Conservation (phyloP, 139 green algal genomes). For the Bryopsis sp. region DNA sequence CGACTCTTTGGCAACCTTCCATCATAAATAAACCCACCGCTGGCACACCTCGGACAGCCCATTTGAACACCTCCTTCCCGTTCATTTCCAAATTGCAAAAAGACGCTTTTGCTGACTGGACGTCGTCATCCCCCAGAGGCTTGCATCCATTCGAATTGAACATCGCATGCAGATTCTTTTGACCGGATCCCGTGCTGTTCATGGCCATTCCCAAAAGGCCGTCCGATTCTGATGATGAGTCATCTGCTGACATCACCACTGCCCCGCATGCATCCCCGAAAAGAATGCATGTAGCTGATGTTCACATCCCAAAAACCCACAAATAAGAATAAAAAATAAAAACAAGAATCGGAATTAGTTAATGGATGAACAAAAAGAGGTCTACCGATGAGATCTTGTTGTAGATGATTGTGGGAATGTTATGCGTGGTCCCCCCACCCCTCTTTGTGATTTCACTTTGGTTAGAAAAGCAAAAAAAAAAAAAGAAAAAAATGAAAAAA, state of each 20-base stretch:
- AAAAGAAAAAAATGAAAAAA: too few species aligned
- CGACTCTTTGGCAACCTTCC: background rate
- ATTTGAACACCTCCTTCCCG: constrained; percentile 97
- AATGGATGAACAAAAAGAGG: too few species aligned
- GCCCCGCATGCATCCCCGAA: constrained; percentile 94
- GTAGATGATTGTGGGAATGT: too few species aligned
- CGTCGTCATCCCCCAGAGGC: constrained; percentile 11
- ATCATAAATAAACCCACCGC: constrained; percentile 35
- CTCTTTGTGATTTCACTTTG: too few species aligned
- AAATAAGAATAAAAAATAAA: too few species aligned
- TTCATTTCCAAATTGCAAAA: constrained; percentile 87
- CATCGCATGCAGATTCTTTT: constrained; percentile 61
- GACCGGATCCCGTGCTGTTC: constrained; percentile 71
- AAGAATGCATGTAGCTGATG: constrained; percentile 91
- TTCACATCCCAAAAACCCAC: too few species aligned
- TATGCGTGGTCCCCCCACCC: too few species aligned
- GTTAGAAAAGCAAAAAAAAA: too few species aligned
- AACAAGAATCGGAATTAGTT: background rate
- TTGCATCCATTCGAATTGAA: constrained; percentile 28
- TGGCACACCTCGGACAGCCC: constrained; percentile 88
- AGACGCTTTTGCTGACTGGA: constrained; percentile 28
- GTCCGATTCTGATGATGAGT: constrained; percentile 33
- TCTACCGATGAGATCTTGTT: too few species aligned
- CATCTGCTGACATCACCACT: constrained; percentile 56
- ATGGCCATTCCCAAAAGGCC: constrained; percentile 75